Percentiles rank a stretch among this genome's conserved stretches.
phyloP scores from a whole-genome alignment of 164 flowering plant genomes.

The Buxus sempervirens region DNA sequence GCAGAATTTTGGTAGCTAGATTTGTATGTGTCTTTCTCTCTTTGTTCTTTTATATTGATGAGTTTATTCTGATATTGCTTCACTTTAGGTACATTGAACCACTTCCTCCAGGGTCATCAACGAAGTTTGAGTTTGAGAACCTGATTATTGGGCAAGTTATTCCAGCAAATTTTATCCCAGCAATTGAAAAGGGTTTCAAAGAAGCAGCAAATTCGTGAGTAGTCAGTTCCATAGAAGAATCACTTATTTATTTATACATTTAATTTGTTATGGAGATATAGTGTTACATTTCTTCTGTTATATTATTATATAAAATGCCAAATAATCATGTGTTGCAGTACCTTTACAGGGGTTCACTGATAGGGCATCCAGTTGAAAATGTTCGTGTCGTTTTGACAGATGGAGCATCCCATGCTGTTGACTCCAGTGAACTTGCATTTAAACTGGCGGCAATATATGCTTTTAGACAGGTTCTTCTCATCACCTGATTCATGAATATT shows the following conservation, averaged over 20 bases:
- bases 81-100: conserved; percentile 83
- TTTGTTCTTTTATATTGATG: not conserved
- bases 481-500: not conserved
- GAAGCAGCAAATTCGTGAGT: conserved; percentile 99
- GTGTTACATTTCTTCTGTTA: not conserved
- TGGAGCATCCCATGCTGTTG: conserved; percentile 98
- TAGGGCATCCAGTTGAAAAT: conserved; percentile 95
- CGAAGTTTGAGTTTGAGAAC: conserved; percentile 95
- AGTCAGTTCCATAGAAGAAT: not conserved
- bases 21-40: not conserved
- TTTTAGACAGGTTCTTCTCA: conserved; percentile 77
- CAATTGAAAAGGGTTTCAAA: conserved; percentile 94
- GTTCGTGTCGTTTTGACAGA: conserved; percentile 78
- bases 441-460: conserved; percentile 95
- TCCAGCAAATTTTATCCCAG: conserved; percentile 89
- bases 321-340: not conserved
- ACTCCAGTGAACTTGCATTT: conserved; percentile 99
- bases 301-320: not conserved
- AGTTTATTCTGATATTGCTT: conserved; percentile 1
- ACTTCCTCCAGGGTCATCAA: conserved; percentile 66
- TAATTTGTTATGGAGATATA: too few relatives aligned
- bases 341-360: conserved; percentile 78
- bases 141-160: conserved; percentile 87
- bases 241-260: not conserved
- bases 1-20: too few relatives aligned